A percentile compares a stretch with the other conserved stretches of the same genome.
These are phyloP conservation scores for Xerocomellus amylosporus DNA, from an alignment of 768 basidiomycete species.

Conservation along the genomic window DNA sequence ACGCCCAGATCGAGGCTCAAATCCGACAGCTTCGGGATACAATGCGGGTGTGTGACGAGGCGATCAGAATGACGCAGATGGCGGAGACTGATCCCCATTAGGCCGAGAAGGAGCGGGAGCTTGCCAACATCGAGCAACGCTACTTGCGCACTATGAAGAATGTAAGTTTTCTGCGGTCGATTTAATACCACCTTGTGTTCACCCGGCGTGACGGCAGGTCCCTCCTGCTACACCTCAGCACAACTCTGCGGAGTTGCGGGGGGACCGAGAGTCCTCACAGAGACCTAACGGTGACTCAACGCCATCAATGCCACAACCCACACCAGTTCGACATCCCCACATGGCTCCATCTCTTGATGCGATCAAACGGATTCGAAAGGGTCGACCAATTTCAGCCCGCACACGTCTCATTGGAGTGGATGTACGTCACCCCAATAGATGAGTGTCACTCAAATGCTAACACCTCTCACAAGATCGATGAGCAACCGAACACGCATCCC, in stretches of 20 bases:
- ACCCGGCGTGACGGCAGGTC: no score
- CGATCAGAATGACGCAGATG: no score
- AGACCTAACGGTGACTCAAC: no score
- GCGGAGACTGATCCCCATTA: not conserved
- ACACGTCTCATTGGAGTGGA: not conserved
- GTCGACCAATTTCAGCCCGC: not conserved
- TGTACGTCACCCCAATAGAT: not conserved
- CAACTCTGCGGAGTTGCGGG: no score
- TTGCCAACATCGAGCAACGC: slow-evolving; percentile 8
- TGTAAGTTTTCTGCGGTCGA: no score
- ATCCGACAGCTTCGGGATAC: not conserved
- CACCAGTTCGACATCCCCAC: not conserved
- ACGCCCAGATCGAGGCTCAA: no score
- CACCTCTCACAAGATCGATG: not conserved
- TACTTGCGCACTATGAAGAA: not conserved
- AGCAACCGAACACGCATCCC: no score
- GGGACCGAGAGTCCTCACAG: no score
- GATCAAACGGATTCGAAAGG: not conserved
- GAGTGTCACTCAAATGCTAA: not conserved
- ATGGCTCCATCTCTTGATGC: not conserved
- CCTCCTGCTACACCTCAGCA: no score
- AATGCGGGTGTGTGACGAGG: not conserved
- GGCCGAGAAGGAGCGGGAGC: slow-evolving; percentile 3
- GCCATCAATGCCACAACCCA: no score
- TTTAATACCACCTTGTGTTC: no score